Evolutionary conservation across 352 stramenopile genomes (phyloP), one percentile per base, ranked within the genome.

Genomic region (Phytophthora multivora): DNA sequence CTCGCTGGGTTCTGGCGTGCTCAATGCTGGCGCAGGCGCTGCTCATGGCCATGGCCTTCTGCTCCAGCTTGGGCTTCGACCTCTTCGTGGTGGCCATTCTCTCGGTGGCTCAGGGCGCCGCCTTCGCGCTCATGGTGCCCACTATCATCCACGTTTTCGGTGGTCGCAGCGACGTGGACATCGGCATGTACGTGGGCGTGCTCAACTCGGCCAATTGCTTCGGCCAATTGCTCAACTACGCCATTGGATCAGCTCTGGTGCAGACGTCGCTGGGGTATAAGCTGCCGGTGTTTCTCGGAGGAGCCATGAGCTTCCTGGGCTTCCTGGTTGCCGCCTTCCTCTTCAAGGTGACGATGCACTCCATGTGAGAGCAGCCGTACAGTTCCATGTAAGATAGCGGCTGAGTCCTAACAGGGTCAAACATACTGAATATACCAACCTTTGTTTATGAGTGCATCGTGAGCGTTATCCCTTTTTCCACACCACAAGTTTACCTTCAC

Each of bases 201-300:
- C 43, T 67, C 35, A 67, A 66, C 58, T 66, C 50, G 9, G 58
- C 58, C 19, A 66, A 66, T 31, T 66, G 58, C 31, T 66, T 83
- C 6, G 77, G 77, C 0, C 77, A 87, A 55, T 45, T 82, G 6
- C 46, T 80, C 42, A 82, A 82, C 59, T 82, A 67, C 36, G 59
- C 52, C 8, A 63, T 75, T 19, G 63, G 67, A 2, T 49, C 70
- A 11, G 61, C 52, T 6, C 21, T 82, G n/a, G 70, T 79, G 23
- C 59, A 63, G 19, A 75, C 73, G 12, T 76, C 66, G 13, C 55
- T 80, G 21, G 71, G 70, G 8, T 80, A 77, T 50, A 70, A 66
- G 16, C 28, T 80, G 9, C 73, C 73, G 1, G 61, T 83, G 19
- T 59, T 83, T 18, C 26, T 83, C 15, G 74, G 74, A 31, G 74